Conservation (phyloP, 306 rosid species). For the Senna siamea region DNA sequence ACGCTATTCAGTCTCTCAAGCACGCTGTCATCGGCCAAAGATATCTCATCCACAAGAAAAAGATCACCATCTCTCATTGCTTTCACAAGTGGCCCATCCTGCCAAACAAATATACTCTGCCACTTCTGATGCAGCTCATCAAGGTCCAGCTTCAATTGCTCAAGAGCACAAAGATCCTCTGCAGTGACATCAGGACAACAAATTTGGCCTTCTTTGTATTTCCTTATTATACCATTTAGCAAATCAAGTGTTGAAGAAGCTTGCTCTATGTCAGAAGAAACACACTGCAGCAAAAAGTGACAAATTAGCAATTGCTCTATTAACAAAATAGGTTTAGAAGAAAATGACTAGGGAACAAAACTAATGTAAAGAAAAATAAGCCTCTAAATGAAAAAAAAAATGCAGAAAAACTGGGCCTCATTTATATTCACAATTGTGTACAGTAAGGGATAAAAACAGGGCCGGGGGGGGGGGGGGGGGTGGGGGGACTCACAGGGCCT, state of each 20-base stretch:
- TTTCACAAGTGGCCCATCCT: constrained; percentile 90
- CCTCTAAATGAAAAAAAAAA: constrained; percentile 12
- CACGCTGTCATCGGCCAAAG: constrained; percentile 98
- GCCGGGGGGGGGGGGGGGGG: no score
- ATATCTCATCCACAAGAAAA: constrained; percentile 91
- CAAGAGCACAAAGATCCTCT: constrained; percentile 52
- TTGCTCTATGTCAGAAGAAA: constrained; percentile 76
- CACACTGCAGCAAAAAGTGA: constrained; percentile 44
- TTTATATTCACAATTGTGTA: neutral
- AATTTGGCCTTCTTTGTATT: constrained; percentile 49
- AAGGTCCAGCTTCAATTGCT: constrained; percentile 53
- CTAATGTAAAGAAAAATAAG: neutral
- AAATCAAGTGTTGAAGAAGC: constrained; percentile 60
- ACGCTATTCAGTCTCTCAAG: constrained; percentile 97
- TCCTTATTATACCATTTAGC: constrained; percentile 51
- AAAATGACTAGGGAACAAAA: neutral
- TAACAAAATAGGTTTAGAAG: constrained; percentile 3
- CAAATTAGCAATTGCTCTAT: constrained; percentile 16
- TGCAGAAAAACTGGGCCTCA: neutral
- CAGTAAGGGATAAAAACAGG: no score
- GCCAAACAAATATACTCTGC: constrained; percentile 91
- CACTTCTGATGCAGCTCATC: constrained; percentile 69
- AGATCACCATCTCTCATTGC: constrained; percentile 92
- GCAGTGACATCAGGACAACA: constrained; percentile 40
- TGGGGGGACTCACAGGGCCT: constrained; percentile 57